Evolutionary conservation across 345 rosid genomes (phyloP).

Genomic region (Combretum micranthum): DNA sequence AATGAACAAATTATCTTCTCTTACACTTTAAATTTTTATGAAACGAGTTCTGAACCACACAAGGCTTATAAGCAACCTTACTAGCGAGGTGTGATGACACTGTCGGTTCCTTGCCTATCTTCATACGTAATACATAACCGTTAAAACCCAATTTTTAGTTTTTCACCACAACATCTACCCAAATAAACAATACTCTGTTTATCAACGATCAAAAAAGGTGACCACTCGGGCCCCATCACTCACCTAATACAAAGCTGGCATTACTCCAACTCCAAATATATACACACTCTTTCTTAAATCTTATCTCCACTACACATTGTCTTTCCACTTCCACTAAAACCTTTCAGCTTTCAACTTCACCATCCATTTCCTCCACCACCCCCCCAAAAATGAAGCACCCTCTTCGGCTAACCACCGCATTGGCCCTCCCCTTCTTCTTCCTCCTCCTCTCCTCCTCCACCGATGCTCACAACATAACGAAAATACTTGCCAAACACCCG

Average conservation of each 20-base stretch:
- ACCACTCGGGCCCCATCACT: slow-evolving; percentile 9
- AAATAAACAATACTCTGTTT: too few relatives aligned
- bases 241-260: slow-evolving; percentile 21
- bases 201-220: slow-evolving; percentile 1
- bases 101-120: too few relatives aligned
- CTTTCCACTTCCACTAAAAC: slow-evolving; percentile 10
- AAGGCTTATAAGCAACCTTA: too few relatives aligned
- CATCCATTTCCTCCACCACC: background rate
- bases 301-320: slow-evolving; percentile 13
- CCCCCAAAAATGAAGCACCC: slow-evolving; percentile 17
- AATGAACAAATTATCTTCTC: too few relatives aligned
- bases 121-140: slow-evolving; percentile 8
- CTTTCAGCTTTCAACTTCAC: background rate
- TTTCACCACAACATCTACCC: too few relatives aligned
- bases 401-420: slow-evolving; percentile 12
- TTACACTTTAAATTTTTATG: too few relatives aligned
- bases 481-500: slow-evolving; percentile 71
- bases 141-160: slow-evolving; percentile 12
- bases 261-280: slow-evolving; percentile 32
- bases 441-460: slow-evolving; percentile 19
- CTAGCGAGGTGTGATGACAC: too few relatives aligned
- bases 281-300: slow-evolving; percentile 18
- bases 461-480: slow-evolving; percentile 75
- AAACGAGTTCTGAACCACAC: too few relatives aligned
- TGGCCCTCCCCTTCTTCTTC: slow-evolving; percentile 21